Evolutionary conservation across 257 asterid genomes (phyloP).

Genomic region (Cinchona pubescens): DNA sequence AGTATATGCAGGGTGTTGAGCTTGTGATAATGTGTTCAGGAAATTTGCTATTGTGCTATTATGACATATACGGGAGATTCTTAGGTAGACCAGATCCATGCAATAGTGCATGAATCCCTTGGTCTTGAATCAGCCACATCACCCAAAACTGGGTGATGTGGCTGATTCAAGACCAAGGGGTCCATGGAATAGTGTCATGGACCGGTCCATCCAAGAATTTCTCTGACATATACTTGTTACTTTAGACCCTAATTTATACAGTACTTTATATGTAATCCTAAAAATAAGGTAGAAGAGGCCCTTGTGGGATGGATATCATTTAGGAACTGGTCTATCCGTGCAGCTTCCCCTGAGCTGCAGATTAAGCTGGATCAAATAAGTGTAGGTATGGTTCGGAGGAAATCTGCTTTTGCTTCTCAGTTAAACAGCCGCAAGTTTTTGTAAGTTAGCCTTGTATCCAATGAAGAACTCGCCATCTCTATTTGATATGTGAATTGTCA

Average conservation of each 20-base stretch:
- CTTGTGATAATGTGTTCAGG: background rate
- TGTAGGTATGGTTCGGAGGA: background rate
- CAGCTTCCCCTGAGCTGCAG: background rate
- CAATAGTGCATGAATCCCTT: too few species aligned
- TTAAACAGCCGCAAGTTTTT: background rate
- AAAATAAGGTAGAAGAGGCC: too few species aligned
- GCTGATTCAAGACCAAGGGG: too few species aligned
- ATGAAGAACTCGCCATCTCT: background rate
- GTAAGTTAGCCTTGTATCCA: background rate
- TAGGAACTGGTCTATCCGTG: background rate
- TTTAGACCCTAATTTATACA: background rate
- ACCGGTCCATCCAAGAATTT: too few species aligned
- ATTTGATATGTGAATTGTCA: background rate
- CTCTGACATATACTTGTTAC: too few species aligned
- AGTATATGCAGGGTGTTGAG: background rate
- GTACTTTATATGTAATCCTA: too few species aligned
- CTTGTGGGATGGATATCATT: background rate
- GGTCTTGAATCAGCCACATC: too few species aligned
- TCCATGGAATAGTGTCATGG: too few species aligned
- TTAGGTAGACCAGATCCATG: too few species aligned
- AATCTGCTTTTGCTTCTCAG: background rate
- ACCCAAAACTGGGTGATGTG: too few species aligned
- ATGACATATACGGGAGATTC: background rate
- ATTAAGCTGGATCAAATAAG: background rate
- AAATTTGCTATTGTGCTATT: background rate